Evolutionary conservation across 1,284 basidiomycete species (phyloP), one percentile per base, ranked within the genome.

Genomic region (Ustilago crameri): DNA sequence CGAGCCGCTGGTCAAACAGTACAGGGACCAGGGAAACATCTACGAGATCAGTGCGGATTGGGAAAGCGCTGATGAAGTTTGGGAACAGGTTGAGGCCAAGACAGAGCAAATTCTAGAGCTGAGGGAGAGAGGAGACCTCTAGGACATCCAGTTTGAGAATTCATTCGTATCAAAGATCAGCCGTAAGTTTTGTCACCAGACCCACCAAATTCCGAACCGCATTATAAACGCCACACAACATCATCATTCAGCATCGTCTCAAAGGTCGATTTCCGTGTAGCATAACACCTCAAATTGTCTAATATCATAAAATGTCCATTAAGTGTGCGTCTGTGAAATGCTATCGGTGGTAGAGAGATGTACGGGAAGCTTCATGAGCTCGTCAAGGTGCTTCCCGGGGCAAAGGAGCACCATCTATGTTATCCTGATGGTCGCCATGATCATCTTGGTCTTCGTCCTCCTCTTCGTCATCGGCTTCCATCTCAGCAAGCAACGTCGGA

Each of bases 61-160:
- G 70, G 65, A 73, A n/a, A 61, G 62, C n/a, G 59, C 64, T 9
- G 72, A 78, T 26, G 76, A 78, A 63, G 76, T 78, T 46, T 76
- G 76, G 76, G 76, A 78, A 49, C 76, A 78, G 56, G 72, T 78
- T 18, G 76, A 76, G 61, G 76, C 75, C 2, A 76, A 79, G 58
- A 61, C 75, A 15, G 72, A 71, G 52, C 58, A 72, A 48, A 69
- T 66, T 30, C 42, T 74, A 20, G 64, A 61, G 51, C 47, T 65
- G 27, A 53, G 60, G 22, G 60, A 67, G 37, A 41, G 32, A 14
- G 68, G 67, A 0, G 73, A 72, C 9, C 37, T 68, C 20, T 68
- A 42, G 43, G 15, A n/a, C n/a, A n/a, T n/a, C n/a, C n/a, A n/a
- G n/a, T n/a, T n/a, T n/a, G n/a, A n/a, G n/a, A n/a, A n/a, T n/a